Conservation (phyloP, 2,329 filamentous ascomycete species). For the Ceratocystis cacaofunesta region DNA sequence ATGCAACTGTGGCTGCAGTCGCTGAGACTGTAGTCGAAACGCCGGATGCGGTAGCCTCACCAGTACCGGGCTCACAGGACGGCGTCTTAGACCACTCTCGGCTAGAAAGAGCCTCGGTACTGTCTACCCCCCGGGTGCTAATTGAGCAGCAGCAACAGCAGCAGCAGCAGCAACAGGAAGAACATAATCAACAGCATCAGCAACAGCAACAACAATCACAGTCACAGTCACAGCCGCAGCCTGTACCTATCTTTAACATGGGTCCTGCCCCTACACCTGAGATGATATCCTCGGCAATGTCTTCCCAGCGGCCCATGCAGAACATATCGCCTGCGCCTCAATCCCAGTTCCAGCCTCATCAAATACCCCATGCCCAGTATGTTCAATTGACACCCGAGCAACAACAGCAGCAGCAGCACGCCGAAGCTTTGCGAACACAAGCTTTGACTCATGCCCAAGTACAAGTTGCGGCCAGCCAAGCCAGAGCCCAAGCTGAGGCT, state of each 20-base stretch:
- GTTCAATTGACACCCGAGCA: constrained; percentile 4
- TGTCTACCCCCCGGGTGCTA: not conserved
- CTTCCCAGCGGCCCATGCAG: constrained; percentile 2
- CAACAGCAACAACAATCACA: not conserved
- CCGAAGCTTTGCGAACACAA: constrained; percentile 7
- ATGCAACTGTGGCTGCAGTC: not conserved
- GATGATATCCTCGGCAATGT: constrained; percentile 6
- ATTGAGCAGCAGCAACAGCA: not conserved
- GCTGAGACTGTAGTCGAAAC: not conserved
- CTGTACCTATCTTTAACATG: not conserved
- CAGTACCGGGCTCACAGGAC: not conserved
- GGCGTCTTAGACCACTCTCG: not conserved
- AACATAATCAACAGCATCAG: not conserved
- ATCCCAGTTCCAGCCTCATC: not conserved
- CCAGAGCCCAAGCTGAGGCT: constrained; percentile 9
- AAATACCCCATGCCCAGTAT: not conserved
- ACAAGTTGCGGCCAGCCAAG: constrained; percentile 6
- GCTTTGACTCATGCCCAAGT: constrained; percentile 5
- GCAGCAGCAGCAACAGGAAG: not conserved
- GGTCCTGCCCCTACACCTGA: constrained; percentile 4
- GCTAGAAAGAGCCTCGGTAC: not conserved
- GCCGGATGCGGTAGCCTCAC: not conserved
- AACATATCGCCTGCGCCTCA: not conserved
- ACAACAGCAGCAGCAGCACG: constrained; percentile 7
- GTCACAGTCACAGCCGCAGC: not conserved